Evolutionary conservation across 2,329 filamentous ascomycete genomes (phyloP), one percentile per base, ranked within the genome.

Genomic region (Huntiella bhutanensis): DNA sequence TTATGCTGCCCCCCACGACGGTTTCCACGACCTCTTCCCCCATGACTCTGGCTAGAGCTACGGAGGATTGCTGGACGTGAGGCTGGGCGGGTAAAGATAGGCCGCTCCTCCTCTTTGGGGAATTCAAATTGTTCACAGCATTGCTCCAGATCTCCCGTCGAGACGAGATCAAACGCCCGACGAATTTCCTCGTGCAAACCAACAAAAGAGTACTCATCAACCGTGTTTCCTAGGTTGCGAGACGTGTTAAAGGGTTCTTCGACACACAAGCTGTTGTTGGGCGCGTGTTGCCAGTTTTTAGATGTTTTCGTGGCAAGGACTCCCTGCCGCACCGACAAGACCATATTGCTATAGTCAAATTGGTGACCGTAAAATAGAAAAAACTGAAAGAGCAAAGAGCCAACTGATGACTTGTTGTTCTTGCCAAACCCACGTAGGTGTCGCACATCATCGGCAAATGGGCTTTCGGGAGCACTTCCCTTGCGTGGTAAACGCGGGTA

Each of bases 331-430:
- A 98, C 80, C 1, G 91, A 96, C 35, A 96, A 68, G 7, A 84
- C 86, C 52, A 76, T 69, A 51, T 80, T 82, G 54, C 87, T 81
- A 57, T 91, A 96, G 58, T 96, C 80, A 51, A 96, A 77, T 59
- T 95, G 87, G 60, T 95, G 80, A 1, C 82, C 88, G 57, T 95
- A 98, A 55, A 88, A 86, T 39, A 85, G 79, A 62, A 96, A 98
- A 62, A 98, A 98, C 37, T 87, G 75, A 55, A 96, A 98, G 1
- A 98, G 66, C n/a, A 98, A 70, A 51, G 86, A 75, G 3, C 87
- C 88, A 22, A 91, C 60, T 1, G 80, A 79, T 51, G 92, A 83
- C 55, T 80, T 82, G 59, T 96, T 98, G 53, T 74, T 73, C 37
- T 69, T 65, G 2, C 91, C 86, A 60, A 79, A 92, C 0, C 77